phyloP scores from a whole-genome alignment of 768 basidiomycete species.

The Calocera cornea region DNA sequence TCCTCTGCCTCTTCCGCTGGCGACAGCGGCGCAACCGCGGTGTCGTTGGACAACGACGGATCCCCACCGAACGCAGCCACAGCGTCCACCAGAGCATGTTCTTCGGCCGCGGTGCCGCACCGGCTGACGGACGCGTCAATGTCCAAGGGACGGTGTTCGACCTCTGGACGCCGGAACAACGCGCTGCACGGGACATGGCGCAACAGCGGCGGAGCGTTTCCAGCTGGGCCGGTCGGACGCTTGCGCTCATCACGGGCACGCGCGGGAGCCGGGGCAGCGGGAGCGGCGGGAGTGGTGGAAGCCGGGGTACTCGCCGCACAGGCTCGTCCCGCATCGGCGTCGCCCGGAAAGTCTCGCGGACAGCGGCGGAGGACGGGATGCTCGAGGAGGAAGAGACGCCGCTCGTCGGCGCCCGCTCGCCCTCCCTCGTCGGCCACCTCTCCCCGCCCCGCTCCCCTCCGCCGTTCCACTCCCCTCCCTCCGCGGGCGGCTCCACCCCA shows the following conservation, averaged over 20 bases:
- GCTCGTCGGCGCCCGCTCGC: neutral
- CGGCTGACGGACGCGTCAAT: neutral
- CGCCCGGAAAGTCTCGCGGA: neutral
- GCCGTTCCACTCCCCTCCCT: neutral
- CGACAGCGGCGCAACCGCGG: neutral
- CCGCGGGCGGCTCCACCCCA: neutral
- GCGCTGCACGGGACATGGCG: neutral
- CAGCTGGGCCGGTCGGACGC: conserved; percentile 7
- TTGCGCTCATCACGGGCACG: neutral
- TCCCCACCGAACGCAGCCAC: neutral
- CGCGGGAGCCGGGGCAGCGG: neutral
- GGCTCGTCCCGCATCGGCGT: neutral
- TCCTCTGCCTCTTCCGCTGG: conserved; percentile 7
- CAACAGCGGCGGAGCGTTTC: conserved; percentile 10
- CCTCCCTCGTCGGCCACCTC: neutral
- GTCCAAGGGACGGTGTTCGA: neutral
- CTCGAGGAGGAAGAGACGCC: neutral
- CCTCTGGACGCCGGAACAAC: neutral
- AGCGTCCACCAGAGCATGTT: neutral
- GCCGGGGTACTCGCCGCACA: neutral
- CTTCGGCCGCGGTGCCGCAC: neutral
- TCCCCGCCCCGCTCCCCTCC: neutral
- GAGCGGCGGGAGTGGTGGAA: neutral
- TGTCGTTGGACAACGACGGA: neutral
- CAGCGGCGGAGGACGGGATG: neutral